phyloP scores from a whole-genome alignment of 1,139 yeast species.

The Magnusiomyces sp. region DNA sequence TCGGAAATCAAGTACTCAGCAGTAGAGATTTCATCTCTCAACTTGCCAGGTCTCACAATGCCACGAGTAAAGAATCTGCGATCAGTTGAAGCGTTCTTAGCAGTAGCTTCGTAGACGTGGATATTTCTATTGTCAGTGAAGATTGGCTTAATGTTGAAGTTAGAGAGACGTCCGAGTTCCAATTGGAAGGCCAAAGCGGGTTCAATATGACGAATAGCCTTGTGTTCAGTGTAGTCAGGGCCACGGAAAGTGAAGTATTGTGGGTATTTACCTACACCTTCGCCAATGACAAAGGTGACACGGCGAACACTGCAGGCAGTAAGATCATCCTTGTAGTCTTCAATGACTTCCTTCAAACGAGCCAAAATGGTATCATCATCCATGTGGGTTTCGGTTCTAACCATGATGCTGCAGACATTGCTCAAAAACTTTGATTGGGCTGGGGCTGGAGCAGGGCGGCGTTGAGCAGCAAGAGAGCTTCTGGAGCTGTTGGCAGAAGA shows the following conservation, averaged over 20 bases:
- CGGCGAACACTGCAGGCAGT: constrained; percentile 73
- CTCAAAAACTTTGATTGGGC: constrained; percentile 35
- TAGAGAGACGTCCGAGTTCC: constrained; percentile 87
- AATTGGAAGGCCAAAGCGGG: constrained; percentile 97
- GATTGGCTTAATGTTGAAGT: constrained; percentile 89
- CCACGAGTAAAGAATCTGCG: constrained; percentile 96
- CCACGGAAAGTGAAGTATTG: constrained; percentile 93
- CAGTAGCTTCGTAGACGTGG: constrained; percentile 93
- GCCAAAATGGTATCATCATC: constrained; percentile 61
- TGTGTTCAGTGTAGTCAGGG: constrained; percentile 64
- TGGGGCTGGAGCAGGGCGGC: constrained; percentile 31
- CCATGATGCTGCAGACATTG: constrained; percentile 75
- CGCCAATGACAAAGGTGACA: constrained; percentile 82
- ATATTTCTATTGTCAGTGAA: constrained; percentile 95
- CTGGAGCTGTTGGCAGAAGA: constrained; percentile 16
- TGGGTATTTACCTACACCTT: constrained; percentile 79
- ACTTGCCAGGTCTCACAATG: constrained; percentile 90
- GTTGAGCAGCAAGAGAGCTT: constrained; percentile 30
- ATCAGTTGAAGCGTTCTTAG: constrained; percentile 88
- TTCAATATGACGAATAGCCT: constrained; percentile 93
- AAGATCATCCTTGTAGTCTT: constrained; percentile 63
- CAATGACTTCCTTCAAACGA: constrained; percentile 57
- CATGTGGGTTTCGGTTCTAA: constrained; percentile 65
- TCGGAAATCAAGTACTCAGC: constrained; percentile 92
- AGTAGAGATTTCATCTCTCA: constrained; percentile 85